A percentile compares a stretch with the other conserved stretches of the same genome.
These are phyloP conservation scores for Arthonia radiata DNA, from an alignment of 495 filamentous ascomycete genomes.

Conservation along the genomic window DNA sequence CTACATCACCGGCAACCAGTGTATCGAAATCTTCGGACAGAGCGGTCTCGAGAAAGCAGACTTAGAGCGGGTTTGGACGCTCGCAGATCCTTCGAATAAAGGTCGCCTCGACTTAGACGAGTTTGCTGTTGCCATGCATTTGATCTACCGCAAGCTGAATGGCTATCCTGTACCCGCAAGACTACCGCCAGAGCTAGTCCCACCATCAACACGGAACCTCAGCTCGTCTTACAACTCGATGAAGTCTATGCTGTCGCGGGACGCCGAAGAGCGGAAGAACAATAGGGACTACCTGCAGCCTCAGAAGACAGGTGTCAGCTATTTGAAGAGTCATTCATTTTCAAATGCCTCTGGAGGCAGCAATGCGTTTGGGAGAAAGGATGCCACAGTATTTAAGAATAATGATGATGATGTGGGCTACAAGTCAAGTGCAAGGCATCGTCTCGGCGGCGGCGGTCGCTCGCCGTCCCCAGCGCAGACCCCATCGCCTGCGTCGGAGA, in stretches of 20 bases:
- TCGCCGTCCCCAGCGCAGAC: constrained; percentile 51
- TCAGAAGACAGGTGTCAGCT: constrained; percentile 92
- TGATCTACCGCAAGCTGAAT: constrained; percentile 92
- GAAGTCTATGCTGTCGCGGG: constrained; percentile 73
- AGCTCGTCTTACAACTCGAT: constrained; percentile 79
- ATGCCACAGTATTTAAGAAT: constrained; percentile 91
- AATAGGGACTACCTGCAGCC: constrained; percentile 70
- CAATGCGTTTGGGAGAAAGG: constrained; percentile 39
- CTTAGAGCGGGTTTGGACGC: constrained; percentile 81
- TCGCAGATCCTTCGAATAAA: constrained; percentile 80
- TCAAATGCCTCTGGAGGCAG: constrained; percentile 22
- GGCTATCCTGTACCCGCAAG: constrained; percentile 84
- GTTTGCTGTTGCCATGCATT: constrained; percentile 96
- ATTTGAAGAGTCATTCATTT: constrained; percentile 90
- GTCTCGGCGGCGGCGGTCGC: constrained; percentile 42
- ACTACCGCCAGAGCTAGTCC: constrained; percentile 78
- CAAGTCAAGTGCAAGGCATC: constrained; percentile 73
- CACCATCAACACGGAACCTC: constrained; percentile 85
- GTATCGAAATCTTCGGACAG: constrained; percentile 93
- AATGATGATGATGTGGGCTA: constrained; percentile 71
- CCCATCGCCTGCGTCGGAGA: constrained; percentile 46
- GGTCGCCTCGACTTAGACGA: constrained; percentile 91
- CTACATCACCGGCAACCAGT: constrained; percentile 75
- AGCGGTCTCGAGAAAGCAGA: constrained; percentile 79
- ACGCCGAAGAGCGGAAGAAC: constrained; percentile 64